These are phyloP conservation scores for Ophiostoma sp. DNA, from an alignment of 2,329 filamentous ascomycete species.

Conservation along the genomic window DNA sequence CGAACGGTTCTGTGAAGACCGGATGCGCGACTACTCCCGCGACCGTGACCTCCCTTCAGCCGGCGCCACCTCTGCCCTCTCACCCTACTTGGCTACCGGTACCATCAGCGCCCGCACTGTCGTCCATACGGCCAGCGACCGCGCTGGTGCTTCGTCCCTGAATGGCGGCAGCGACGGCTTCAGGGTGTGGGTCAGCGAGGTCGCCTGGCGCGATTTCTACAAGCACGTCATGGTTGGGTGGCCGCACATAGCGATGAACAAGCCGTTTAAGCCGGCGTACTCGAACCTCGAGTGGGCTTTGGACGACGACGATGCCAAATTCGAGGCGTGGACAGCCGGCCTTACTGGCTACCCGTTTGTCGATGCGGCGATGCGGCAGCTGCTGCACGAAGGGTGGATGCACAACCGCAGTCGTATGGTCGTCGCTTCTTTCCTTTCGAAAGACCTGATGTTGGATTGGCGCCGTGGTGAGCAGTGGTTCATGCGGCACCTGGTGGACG, in stretches of 20 bases:
- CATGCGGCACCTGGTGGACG: constrained; percentile 77
- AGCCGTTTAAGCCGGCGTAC: constrained; percentile 75
- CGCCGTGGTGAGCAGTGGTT: constrained; percentile 78
- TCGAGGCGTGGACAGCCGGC: constrained; percentile 72
- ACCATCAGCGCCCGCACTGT: constrained; percentile 67
- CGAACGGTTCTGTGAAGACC: constrained; percentile 61
- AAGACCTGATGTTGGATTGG: constrained; percentile 82
- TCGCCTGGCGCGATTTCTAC: constrained; percentile 88
- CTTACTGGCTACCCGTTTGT: constrained; percentile 80
- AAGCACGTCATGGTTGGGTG: constrained; percentile 81
- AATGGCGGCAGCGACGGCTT: constrained; percentile 67
- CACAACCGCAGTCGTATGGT: constrained; percentile 87
- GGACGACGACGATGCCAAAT: constrained; percentile 55
- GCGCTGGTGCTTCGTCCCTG: constrained; percentile 64
- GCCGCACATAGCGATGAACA: constrained; percentile 75
- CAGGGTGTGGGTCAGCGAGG: constrained; percentile 74
- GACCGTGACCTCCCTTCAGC: constrained; percentile 65
- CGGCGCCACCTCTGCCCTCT: constrained; percentile 66
- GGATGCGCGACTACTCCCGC: not conserved
- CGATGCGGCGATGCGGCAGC: constrained; percentile 82
- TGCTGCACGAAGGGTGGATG: constrained; percentile 70
- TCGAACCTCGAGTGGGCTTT: constrained; percentile 83
- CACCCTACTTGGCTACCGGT: constrained; percentile 68
- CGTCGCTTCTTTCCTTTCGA: constrained; percentile 75
- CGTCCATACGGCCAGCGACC: constrained; percentile 58